A percentile compares a stretch with the other conserved stretches of the same genome.
phyloP scores from a whole-genome alignment of 1,284 basidiomycete species.

The Pterulicium gracile region DNA sequence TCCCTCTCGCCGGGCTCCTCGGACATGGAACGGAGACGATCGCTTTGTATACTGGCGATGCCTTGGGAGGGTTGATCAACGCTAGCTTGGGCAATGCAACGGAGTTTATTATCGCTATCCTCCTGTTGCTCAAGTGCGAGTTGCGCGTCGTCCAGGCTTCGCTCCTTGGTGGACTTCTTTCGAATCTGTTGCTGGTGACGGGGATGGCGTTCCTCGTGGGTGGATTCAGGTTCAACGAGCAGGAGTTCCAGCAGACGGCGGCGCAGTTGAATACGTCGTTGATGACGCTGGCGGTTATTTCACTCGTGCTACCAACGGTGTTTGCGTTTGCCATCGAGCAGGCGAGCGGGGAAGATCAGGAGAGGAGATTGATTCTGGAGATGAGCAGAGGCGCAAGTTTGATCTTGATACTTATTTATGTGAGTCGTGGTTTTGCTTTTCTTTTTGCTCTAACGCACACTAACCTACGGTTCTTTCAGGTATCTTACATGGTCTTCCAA shows the following conservation, averaged over 20 bases:
- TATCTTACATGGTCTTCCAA: constrained; percentile 5
- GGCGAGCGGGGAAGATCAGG: constrained; percentile 3
- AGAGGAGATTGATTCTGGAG: constrained; percentile 5
- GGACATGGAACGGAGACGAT: constrained; percentile 6
- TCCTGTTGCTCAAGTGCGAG: constrained; percentile 9
- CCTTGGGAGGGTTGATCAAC: constrained; percentile 7
- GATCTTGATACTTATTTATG: constrained; percentile 8
- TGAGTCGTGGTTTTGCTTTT: constrained; percentile 1
- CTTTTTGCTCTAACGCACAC: neutral
- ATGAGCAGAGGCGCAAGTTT: constrained; percentile 6
- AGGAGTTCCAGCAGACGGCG: constrained; percentile 8
- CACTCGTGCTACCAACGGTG: constrained; percentile 4
- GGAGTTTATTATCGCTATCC: constrained; percentile 7
- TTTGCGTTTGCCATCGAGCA: constrained; percentile 7
- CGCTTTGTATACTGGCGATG: constrained; percentile 5
- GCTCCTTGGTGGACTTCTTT: constrained; percentile 6
- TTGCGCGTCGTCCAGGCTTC: constrained; percentile 14
- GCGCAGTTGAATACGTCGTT: constrained; percentile 8
- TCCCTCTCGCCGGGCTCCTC: constrained; percentile 6
- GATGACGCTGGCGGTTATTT: constrained; percentile 7
- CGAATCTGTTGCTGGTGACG: constrained; percentile 7
- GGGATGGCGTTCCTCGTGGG: constrained; percentile 9
- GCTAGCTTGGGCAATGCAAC: constrained; percentile 7
- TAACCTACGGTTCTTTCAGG: neutral
- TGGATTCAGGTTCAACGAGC: constrained; percentile 6